phyloP scores from a whole-genome alignment of 208 protist genomes.

The Porcisia hertigi region DNA sequence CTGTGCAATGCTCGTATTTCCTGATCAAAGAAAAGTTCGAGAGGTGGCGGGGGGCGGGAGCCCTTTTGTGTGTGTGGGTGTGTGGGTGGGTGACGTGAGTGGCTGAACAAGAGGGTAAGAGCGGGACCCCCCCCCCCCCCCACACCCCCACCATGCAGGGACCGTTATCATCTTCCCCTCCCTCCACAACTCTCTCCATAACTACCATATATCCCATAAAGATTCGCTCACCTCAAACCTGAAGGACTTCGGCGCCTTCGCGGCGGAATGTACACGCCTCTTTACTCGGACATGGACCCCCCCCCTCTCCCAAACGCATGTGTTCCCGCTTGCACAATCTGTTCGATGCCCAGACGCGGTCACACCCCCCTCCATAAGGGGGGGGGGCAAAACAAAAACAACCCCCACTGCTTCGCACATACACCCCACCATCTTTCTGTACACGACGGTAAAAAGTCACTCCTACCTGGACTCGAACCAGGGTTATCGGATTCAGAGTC shows the following conservation, averaged over 20 bases:
- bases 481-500: conserved; percentile 93
- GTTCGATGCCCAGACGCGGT: neutral
- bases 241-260: neutral
- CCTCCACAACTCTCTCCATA: neutral
- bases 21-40: conserved; percentile 18
- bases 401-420: neutral
- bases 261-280: neutral
- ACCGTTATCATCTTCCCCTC: neutral
- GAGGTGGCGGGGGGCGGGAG: neutral
- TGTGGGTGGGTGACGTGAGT: too few species aligned
- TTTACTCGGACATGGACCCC: neutral
- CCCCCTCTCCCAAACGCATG: neutral
- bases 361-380: neutral
- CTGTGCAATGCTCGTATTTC: conserved; percentile 71
- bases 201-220: neutral
- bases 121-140: too few species aligned
- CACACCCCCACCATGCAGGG: too few species aligned
- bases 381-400: neutral
- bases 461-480: conserved; percentile 93
- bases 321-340: neutral
- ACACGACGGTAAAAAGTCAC: conserved; percentile 51
- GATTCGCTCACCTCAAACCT: neutral
- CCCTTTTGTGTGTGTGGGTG: neutral
- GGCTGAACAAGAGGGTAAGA: too few species aligned
- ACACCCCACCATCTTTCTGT: too few species aligned